Evolutionary conservation across 192 early-diverging fungal species (phyloP).

Genomic region (Umbelopsis ramanniana): DNA sequence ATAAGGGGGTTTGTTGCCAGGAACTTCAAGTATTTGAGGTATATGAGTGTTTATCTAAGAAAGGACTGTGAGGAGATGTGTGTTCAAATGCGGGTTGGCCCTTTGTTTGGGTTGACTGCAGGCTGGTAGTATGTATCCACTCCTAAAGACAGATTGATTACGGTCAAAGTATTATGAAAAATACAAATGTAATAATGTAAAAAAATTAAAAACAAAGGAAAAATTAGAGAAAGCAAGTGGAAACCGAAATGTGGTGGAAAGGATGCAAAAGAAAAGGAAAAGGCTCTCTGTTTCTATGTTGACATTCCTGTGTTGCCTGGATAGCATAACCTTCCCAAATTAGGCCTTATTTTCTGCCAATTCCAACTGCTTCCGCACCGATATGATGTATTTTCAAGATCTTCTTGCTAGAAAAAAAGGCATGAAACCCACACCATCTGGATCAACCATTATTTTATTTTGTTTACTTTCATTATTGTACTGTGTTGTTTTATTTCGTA

Average conservation of each 20-base stretch:
- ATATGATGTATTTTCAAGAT: not conserved
- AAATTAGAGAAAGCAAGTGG: not conserved
- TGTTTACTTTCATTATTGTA: conserved; percentile 7
- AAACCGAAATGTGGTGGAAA: not conserved
- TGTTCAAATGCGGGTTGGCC: not conserved
- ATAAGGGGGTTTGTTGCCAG: not conserved
- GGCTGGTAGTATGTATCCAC: not conserved
- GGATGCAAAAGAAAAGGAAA: not conserved
- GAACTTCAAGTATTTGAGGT: not conserved
- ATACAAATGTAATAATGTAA: not conserved
- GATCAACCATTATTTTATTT: not conserved
- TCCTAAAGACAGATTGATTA: too few relatives aligned
- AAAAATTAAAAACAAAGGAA: not conserved
- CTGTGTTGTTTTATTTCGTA: not conserved
- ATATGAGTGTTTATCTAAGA: not conserved
- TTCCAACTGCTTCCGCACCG: conserved; percentile 17
- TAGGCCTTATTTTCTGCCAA: conserved; percentile 19
- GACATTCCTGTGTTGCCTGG: conserved; percentile 21
- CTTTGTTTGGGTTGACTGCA: conserved; percentile 2
- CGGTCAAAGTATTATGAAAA: not conserved
- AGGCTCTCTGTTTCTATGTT: not conserved
- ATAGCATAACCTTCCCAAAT: conserved; percentile 22
- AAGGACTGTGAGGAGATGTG: not conserved
- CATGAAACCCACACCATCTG: not conserved
- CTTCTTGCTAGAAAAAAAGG: not conserved